These are phyloP conservation scores for Salix arbutifolia DNA, from an alignment of 345 rosid genomes.

Conservation along the genomic window DNA sequence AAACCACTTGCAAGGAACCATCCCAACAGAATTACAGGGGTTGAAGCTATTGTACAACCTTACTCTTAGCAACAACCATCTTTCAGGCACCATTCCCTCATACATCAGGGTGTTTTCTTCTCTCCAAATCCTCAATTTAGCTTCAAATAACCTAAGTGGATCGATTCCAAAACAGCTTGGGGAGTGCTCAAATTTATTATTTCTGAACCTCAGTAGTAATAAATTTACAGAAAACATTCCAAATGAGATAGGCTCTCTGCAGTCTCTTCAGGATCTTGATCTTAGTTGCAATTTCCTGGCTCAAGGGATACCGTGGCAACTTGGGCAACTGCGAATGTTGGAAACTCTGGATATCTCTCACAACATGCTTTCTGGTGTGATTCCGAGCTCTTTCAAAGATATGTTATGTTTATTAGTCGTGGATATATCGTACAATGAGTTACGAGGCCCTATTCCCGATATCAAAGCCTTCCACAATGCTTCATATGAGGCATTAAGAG, in stretches of 20 bases:
- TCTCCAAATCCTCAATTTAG: no score
- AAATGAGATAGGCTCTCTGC: neutral
- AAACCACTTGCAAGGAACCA: no score
- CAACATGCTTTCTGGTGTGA: neutral
- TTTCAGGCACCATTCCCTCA: neutral
- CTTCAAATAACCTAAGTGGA: neutral
- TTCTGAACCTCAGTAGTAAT: slow-evolving; percentile 1
- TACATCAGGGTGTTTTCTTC: neutral
- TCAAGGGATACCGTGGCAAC: slow-evolving; percentile 6
- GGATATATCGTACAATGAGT: no score
- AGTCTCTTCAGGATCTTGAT: neutral
- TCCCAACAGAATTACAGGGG: neutral
- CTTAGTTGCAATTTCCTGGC: neutral
- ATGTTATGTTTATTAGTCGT: no score
- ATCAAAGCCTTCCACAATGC: no score
- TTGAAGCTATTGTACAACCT: neutral
- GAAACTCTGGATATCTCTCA: no score
- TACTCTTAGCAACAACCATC: neutral
- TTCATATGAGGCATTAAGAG: no score
- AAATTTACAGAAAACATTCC: neutral
- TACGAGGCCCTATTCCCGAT: no score
- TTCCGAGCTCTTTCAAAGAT: neutral
- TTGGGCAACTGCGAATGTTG: no score
- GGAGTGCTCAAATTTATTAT: neutral
- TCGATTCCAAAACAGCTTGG: slow-evolving; percentile 8